Evolutionary conservation across 2,329 filamentous ascomycete species (phyloP).

Genomic region (Coniochaeta sp.): DNA sequence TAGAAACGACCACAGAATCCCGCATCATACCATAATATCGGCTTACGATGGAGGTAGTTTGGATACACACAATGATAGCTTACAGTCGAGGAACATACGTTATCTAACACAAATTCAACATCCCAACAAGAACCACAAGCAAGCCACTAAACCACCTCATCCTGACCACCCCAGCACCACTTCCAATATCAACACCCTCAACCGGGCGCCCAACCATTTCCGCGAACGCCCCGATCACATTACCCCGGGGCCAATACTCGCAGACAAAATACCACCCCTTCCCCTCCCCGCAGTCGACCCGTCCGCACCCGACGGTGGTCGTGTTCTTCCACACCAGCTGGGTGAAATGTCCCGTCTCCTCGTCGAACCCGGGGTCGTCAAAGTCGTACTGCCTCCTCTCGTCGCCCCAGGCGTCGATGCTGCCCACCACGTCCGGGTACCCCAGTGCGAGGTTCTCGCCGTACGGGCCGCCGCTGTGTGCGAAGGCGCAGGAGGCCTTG

Average conservation of each 20-base stretch:
- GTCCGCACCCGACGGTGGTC: constrained; percentile 49
- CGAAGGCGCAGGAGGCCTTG: constrained; percentile 35
- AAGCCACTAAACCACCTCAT: neutral
- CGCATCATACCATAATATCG: too few species aligned
- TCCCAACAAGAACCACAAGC: neutral
- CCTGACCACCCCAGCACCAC: neutral
- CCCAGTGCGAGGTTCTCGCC: constrained; percentile 72
- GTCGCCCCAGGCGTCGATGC: constrained; percentile 60
- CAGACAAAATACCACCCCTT: constrained; percentile 61
- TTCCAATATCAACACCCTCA: neutral
- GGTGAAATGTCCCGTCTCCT: constrained; percentile 63
- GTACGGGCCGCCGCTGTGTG: constrained; percentile 54
- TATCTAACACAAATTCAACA: too few species aligned
- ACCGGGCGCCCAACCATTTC: constrained; percentile 29
- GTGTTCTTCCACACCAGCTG: constrained; percentile 66
- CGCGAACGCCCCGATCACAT: constrained; percentile 46
- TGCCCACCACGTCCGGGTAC: constrained; percentile 49
- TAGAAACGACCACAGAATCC: too few species aligned
- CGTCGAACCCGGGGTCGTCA: constrained; percentile 43
- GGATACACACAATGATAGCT: too few species aligned
- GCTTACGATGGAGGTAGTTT: too few species aligned
- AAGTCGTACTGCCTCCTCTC: constrained; percentile 56
- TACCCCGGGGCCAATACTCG: constrained; percentile 63
- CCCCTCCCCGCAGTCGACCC: constrained; percentile 28
- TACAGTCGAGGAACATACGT: too few species aligned